Conservation (phyloP, 441 rosid genomes). For the Gossypium gossypioides region DNA sequence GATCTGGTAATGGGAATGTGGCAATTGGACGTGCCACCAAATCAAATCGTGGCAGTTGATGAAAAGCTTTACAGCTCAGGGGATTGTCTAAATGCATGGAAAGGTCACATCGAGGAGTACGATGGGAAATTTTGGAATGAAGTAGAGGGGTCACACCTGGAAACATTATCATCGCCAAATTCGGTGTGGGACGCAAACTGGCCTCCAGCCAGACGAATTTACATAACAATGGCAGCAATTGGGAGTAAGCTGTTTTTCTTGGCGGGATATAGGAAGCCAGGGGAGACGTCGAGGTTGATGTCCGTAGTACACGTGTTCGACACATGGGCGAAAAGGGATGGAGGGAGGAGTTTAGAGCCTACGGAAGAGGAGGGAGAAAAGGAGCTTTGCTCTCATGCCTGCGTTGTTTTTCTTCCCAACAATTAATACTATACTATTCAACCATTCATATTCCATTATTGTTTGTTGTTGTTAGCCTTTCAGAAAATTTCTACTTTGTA, state of each 20-base stretch:
- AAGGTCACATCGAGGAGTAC: slow-evolving; percentile 38
- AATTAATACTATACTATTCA: background rate
- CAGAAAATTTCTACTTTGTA: background rate
- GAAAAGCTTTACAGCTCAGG: slow-evolving; percentile 36
- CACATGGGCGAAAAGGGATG: slow-evolving; percentile 17
- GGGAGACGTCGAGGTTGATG: slow-evolving; percentile 14
- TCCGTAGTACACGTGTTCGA: slow-evolving; percentile 30
- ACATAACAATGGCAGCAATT: slow-evolving; percentile 34
- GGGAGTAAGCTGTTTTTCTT: slow-evolving; percentile 28
- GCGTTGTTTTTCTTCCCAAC: slow-evolving; percentile 27
- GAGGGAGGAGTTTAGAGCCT: slow-evolving; percentile 33
- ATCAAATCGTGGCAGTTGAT: slow-evolving; percentile 30
- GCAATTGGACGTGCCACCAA: slow-evolving; percentile 48
- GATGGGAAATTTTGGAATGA: slow-evolving; percentile 38
- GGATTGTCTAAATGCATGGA: slow-evolving; percentile 47
- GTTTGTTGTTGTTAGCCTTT: background rate
- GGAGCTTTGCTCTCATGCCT: slow-evolving; percentile 39
- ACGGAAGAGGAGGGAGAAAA: slow-evolving; percentile 32
- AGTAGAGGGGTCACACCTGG: slow-evolving; percentile 34
- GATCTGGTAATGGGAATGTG: slow-evolving; percentile 35
- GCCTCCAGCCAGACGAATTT: slow-evolving; percentile 23
- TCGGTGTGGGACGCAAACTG: slow-evolving; percentile 13
- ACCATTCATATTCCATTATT: background rate
- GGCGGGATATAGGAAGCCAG: slow-evolving; percentile 27
- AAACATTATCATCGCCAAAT: slow-evolving; percentile 15